Percentiles rank a stretch among this genome's conserved stretches.
Conservation (phyloP, 2,329 filamentous ascomycete genomes). For the Arthrinium puccinioides region DNA sequence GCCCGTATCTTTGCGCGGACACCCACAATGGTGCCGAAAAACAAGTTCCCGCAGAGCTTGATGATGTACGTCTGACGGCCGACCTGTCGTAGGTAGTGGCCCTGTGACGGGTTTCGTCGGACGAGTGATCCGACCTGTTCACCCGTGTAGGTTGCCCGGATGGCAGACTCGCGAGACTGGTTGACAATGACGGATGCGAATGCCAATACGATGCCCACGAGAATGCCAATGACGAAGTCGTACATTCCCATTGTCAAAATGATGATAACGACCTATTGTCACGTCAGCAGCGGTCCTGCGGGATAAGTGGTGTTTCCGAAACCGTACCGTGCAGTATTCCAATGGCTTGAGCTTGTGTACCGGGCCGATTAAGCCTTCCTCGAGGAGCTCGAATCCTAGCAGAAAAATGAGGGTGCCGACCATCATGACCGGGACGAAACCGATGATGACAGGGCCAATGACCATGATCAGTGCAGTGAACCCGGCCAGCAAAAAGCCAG, state of each 20-base stretch:
- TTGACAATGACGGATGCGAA: conserved; percentile 89
- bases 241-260: conserved; percentile 94
- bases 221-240: conserved; percentile 92
- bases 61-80: conserved; percentile 85
- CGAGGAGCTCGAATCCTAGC: conserved; percentile 83
- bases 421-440: conserved; percentile 94
- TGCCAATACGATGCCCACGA: conserved; percentile 83
- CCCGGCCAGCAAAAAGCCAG: conserved; percentile 75
- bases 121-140: conserved; percentile 89
- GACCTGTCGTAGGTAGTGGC: conserved; percentile 77
- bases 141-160: conserved; percentile 84
- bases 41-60: conserved; percentile 91
- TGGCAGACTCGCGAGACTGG: conserved; percentile 80
- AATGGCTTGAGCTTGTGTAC: conserved; percentile 79
- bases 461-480: conserved; percentile 78
- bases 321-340: conserved; percentile 75
- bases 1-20: conserved; percentile 83
- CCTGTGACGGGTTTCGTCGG: conserved; percentile 80
- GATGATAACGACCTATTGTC: conserved; percentile 64
- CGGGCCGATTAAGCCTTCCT: conserved; percentile 83
- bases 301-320: not conserved
- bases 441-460: conserved; percentile 80
- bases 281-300: conserved; percentile 12
- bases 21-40: conserved; percentile 95
- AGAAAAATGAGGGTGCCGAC: conserved; percentile 93